Percentiles rank a stretch among this genome's conserved stretches.
Conservation (phyloP, 768 basidiomycete species). For the Mycena crocata region DNA sequence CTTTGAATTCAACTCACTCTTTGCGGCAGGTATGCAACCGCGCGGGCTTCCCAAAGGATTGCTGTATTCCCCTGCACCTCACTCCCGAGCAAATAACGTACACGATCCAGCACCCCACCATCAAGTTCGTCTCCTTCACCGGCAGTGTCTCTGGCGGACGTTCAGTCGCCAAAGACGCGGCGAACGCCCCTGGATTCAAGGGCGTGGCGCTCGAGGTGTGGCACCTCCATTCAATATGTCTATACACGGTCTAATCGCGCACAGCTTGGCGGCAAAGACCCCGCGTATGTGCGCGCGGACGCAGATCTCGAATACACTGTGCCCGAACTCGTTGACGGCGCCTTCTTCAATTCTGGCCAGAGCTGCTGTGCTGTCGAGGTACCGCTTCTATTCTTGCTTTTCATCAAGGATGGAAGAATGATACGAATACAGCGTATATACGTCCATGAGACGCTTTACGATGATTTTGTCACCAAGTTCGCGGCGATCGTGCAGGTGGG, state of each 20-base stretch:
- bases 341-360: slow-evolving; percentile 98
- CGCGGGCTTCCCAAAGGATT: slow-evolving; percentile 82
- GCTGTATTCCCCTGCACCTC: slow-evolving; percentile 83
- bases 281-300: slow-evolving; percentile 93
- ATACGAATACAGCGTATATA: slow-evolving; percentile 83
- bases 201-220: slow-evolving; percentile 86
- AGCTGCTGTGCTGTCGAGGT: slow-evolving; percentile 96
- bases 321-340: slow-evolving; percentile 91
- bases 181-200: slow-evolving; percentile 77
- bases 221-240: background rate
- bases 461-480: slow-evolving; percentile 79
- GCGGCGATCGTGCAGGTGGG: slow-evolving; percentile 79
- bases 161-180: slow-evolving; percentile 79
- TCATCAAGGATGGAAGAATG: too few species aligned
- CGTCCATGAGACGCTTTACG: slow-evolving; percentile 88
- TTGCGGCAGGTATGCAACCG: slow-evolving; percentile 51
- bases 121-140: slow-evolving; percentile 92
- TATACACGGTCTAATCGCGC: slow-evolving; percentile 9
- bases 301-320: slow-evolving; percentile 87
- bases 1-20: background rate
- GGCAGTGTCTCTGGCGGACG: slow-evolving; percentile 85
- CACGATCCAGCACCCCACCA: slow-evolving; percentile 70
- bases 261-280: slow-evolving; percentile 96
- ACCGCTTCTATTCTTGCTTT: slow-evolving; percentile 19
- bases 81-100: slow-evolving; percentile 69